Base-by-base conservation (phyloP, 2,329 filamentous ascomycete genomes). In the Plectosphaerella plurivora region DNA sequence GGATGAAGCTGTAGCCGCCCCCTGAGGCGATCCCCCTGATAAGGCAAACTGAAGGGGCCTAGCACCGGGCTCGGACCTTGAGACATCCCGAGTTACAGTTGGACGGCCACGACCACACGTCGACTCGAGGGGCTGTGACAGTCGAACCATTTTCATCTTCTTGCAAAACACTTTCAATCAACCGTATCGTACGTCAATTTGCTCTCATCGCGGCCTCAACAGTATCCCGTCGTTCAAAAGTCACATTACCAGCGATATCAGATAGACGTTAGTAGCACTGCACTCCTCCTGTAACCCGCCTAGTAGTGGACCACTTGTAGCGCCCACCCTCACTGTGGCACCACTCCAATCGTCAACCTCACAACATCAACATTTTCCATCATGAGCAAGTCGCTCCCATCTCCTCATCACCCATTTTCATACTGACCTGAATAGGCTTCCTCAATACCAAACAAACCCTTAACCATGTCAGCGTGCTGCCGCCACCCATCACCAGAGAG, bases 391-490 rank as follows among this genome's bases (percentile, higher is more conserved):
- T 41, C 7, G 4, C 28, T 41, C 7, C 28, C 28, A 33, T 33
- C 28, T 14, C 37, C 5, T 41, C 15, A 9, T n/a, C 16, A 36
- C 9, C 33, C 33, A 4, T 14, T 41, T 9, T 22, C 22, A 47
- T 15, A 12, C 16, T 39, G 6, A 47, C 22, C 16, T 3, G 14
- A 16, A 7, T 25, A 67, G 64, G 62, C 37, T 63, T 80, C 68
- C 68, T 82, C 60, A 74, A 65, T 55, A 71, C 70, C 37, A 73
- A 71, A 6, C 68, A 69, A 28, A 68, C 65, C 33, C 51, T 81
- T 16, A 59, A 63, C 49, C 75, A 81, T 63, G 60, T 61, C 37
- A 73, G 75, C 28, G 58, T 67, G 50, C 64, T 81, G 51, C 77
- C 78, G 0, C 54, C 62, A 2, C 68, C 64, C 28, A 62, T 64